Conservation (phyloP, 139 green algal species). For the Chlorella sp. region DNA sequence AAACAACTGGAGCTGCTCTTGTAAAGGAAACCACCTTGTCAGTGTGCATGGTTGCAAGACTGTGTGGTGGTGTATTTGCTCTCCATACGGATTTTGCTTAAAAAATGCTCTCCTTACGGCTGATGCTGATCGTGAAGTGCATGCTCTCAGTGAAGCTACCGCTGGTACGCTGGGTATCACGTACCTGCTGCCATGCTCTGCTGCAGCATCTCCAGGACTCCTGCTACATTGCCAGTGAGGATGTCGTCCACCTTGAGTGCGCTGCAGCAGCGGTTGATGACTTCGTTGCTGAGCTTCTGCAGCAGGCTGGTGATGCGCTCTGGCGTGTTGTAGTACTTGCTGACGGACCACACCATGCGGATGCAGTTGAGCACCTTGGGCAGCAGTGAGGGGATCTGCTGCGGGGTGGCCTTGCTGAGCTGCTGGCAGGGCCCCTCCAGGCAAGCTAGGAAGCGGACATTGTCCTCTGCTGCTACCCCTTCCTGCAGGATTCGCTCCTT, state of each 20-base stretch:
- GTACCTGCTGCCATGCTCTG: conserved; percentile 52
- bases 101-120: no score
- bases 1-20: no score
- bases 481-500: conserved; percentile 65
- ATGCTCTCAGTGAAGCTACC: no score
- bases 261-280: conserved; percentile 75
- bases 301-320: conserved; percentile 73
- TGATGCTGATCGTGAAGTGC: no score
- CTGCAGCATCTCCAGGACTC: conserved; percentile 30
- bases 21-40: no score
- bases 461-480: conserved; percentile 72
- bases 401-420: conserved; percentile 28
- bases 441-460: conserved; percentile 71
- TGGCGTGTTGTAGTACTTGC: conserved; percentile 77
- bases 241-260: conserved; percentile 59
- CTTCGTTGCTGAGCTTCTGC: conserved; percentile 72
- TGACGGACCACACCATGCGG: conserved; percentile 78
- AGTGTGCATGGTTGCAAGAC: no score
- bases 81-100: no score
- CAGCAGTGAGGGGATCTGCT: conserved; percentile 65
- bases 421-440: conserved; percentile 68
- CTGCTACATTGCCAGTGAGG: conserved; percentile 49
- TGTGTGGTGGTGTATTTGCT: no score
- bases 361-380: conserved; percentile 69
- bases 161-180: no score